Base-by-base conservation (phyloP, 164 flowering plant genomes). In the Akebia trifoliata region DNA sequence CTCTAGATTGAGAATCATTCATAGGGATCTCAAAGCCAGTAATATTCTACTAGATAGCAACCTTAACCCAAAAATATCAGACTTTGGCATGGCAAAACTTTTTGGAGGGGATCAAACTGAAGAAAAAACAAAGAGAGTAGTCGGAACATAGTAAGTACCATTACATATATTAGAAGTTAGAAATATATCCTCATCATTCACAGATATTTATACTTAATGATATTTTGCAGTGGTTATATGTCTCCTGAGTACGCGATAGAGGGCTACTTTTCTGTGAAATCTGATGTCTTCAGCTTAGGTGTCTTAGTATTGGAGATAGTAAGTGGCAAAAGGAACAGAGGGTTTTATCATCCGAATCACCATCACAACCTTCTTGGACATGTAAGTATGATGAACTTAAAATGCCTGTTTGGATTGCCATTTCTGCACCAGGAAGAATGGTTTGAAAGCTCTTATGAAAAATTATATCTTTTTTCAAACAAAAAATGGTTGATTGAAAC, bases 121-220 rank as follows among this genome's bases (percentile, higher is more conserved):
- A 34, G 55, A 25, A 32, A 51, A 32, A 4, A 51, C 55, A 7
- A 17, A 6, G 2, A 17, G 39, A 11, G 39, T 51, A 2, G 39
- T 51, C 10, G 55, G 55, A 17, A 51, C 55, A 6, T 51, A 51
- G 55, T 51, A 18, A 51, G 55, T 51, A 31, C 24, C 4, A 50
- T 29, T 11, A 15, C 15, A 26, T 5, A 4, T 5, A 12, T 32
- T 4, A 2, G 14, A 17, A 32, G 4, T 17, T 14, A 6, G 26
- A 1, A 1, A 7, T 18, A 31, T 8, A 12, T 11, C n/a, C 28
- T 50, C 3, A n/a, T 51, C 30, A 15, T 14, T 4, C 21, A 4
- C 6, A 21, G 28, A 15, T n/a, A 50, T 4, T 29, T 14, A 29
- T 30, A 2, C 15, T 26, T 30, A 4, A 1, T 17, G 15, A 48